Base-by-base conservation (phyloP, 208 protist genomes). In the Blastocrithidia nonstop region DNA sequence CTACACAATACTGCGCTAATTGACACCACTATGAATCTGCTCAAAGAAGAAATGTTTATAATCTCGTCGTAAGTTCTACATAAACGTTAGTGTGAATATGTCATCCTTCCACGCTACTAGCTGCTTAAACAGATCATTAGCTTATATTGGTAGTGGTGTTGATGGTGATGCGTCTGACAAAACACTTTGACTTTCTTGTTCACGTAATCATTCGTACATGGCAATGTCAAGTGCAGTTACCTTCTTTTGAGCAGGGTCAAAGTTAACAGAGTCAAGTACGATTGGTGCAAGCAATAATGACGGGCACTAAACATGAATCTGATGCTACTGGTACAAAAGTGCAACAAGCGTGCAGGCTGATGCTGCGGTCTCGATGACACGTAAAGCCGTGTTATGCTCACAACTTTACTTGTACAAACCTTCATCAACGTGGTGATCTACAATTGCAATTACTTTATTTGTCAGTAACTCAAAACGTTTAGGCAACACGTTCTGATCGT, bases 401-500 rank as follows among this genome's bases (percentile, higher is more conserved):
- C 20, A 23, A 19, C 6, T 63, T 45, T 8, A 32, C 13, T 60
- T 20, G 49, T 85, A 79, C 7, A 73, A 38, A 21, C 80, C 44
- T 33, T 86, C 75, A 53, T 93, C 78, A 16, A 66, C 62, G 60
- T 93, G 83, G 42, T 93, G 83, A 40, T 93, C 83, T 3, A 93
- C 49, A 51, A 93, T 57, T 9, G 76, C 78, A 26, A 84, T 39
- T 4, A 92, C 64, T 20, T 35, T 52, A 6, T 56, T 37, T 5
- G 28, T 28, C 15, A 80, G 42, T 44, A 42, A 42, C 4, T 6
- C 56, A 33, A 88, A 70, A 20, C 35, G 45, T 11, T 47, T 45
- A n/a, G 47, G 61, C 31, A 86, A 66, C 33, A 68, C 73, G 47
- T 92, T 92, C 56, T 92, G 82, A 50, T 92, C 82, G 59, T 86